phyloP scores from a whole-genome alignment of 768 basidiomycete species.

The Phanerodontia chrysosporium region DNA sequence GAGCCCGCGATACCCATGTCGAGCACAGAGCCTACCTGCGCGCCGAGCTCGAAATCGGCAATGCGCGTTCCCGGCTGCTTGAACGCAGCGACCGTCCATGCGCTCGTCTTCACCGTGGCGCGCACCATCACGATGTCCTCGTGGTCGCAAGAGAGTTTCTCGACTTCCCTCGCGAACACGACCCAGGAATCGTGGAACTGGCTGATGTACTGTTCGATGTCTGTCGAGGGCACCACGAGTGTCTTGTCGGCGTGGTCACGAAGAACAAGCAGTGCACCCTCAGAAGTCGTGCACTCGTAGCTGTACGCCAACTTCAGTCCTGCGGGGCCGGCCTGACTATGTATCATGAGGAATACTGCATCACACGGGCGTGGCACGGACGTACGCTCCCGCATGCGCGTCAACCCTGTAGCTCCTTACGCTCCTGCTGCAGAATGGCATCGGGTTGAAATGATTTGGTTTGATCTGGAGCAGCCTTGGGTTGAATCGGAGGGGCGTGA shows the following conservation, averaged over 20 bases:
- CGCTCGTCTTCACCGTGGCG: constrained; percentile 9
- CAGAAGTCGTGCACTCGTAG: constrained; percentile 13
- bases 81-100: constrained; percentile 11
- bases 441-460: neutral
- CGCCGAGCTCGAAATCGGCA: constrained; percentile 2
- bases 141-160: neutral
- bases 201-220: constrained; percentile 11
- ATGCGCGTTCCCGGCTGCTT: neutral
- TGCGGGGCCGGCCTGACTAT: neutral
- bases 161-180: constrained; percentile 8
- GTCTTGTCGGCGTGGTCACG: constrained; percentile 5
- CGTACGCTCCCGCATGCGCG: constrained; percentile 11
- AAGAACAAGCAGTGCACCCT: constrained; percentile 18
- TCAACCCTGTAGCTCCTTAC: constrained; percentile 3
- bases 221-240: neutral
- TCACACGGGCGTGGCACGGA: neutral
- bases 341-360: neutral
- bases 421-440: constrained; percentile 4
- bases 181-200: constrained; percentile 16
- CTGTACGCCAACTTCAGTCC: constrained; percentile 7
- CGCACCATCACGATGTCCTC: constrained; percentile 11
- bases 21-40: neutral
- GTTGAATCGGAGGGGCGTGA: constrained; percentile 4
- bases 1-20: neutral
- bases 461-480: neutral